A percentile compares a stretch with the other conserved stretches of the same genome.
Evolutionary conservation across 225 moss, liverwort and hornwort species (phyloP).

Genomic region (Ulota crispa): DNA sequence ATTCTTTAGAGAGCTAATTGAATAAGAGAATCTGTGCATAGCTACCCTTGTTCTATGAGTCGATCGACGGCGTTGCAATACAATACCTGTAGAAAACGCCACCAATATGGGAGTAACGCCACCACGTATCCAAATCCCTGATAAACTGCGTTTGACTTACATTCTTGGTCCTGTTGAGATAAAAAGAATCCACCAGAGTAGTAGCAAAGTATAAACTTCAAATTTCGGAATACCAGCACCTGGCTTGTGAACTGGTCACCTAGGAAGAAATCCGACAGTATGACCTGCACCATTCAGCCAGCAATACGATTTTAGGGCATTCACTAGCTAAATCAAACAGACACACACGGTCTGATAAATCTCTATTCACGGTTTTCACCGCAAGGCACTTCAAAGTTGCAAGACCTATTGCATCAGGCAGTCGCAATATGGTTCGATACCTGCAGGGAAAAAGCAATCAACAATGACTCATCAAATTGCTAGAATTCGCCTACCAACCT

Average conservation of each 20-base stretch:
- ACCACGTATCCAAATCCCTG: slow-evolving; percentile 56
- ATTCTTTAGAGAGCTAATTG: not conserved
- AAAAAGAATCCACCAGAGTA: slow-evolving; percentile 62
- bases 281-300: slow-evolving; percentile 46
- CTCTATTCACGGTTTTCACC: not conserved
- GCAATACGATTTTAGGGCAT: not conserved
- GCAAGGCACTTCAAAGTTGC: not conserved
- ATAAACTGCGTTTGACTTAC: slow-evolving; percentile 34
- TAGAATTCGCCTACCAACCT: slow-evolving; percentile 37
- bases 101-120: slow-evolving; percentile 72
- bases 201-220: slow-evolving; percentile 64
- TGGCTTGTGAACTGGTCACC: slow-evolving; percentile 84
- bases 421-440: not conserved
- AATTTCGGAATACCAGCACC: slow-evolving; percentile 55
- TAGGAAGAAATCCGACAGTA: slow-evolving; percentile 65
- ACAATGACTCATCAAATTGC: not conserved
- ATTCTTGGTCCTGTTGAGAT: slow-evolving; percentile 26
- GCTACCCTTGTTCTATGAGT: not conserved
- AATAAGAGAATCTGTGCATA: not conserved
- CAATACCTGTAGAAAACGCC: slow-evolving; percentile 72
- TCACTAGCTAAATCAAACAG: not conserved
- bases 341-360: not conserved
- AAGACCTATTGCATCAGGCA: not conserved
- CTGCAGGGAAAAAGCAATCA: not conserved
- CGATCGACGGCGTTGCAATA: not conserved